Evolutionary conservation across 192 early-diverging fungal species (phyloP), one percentile per base, ranked within the genome.

Genomic region (Rhizoclosmatium sp.): DNA sequence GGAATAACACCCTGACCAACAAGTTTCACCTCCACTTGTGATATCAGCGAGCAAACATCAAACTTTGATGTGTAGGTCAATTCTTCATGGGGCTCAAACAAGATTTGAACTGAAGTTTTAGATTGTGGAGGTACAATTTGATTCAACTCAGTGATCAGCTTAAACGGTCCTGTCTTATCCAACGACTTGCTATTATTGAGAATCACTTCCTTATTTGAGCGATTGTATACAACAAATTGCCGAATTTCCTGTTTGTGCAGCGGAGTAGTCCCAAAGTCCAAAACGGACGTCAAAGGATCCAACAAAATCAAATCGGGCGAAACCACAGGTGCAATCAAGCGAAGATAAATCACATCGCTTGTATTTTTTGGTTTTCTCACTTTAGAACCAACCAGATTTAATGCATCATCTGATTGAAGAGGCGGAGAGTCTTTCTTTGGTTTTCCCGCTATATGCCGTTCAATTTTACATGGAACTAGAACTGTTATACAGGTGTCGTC

Each of bases 1-100:
- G 85, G 85, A 21, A 84, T 44, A 51, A 82, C 51, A n/a, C 83
- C 82, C 67, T 85, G 41, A 19, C 85, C 85, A 21, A 54, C 19
- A 23, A 86, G 60, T 46, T 48, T 59, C 16, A 82, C 67, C n/a
- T 45, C 39, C 2, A 80, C 59, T 23, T 76, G 51, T 31, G 77
- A 61, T 21, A 65, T 75, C 23, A 47, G 5, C 4, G 71, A 67
- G 19, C 47, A 65, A 44, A 80, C 45, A 7, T 64, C 54, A 40
- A 75, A 58, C 4, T 59, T 42, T 23, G 23, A 12, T 2, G 49
- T 39, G 42, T 58, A 80, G 19, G 79, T 47, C 7, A 65, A 47
- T 59, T 74, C 48, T 9, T n/a, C 10, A 3, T 10, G 65, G 10
- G 79, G 79, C 3, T 12, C 31, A 56, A 80, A 80, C 16, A 46